Evolutionary conservation across 345 rosid species (phyloP).

Genomic region (Moricandia moricandioides): DNA sequence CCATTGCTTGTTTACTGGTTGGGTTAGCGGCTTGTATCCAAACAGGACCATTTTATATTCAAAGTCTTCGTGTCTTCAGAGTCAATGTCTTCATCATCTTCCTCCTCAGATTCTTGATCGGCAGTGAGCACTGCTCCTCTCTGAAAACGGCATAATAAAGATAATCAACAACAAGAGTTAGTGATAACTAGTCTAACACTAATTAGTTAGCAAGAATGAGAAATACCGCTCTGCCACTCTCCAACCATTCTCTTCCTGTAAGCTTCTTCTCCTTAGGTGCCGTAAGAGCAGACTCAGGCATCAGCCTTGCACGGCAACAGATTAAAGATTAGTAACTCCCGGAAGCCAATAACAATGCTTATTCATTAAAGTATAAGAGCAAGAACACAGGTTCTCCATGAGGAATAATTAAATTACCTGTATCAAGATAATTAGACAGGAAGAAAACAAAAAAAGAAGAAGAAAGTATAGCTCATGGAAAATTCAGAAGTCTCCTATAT

Average conservation of each 20-base stretch:
- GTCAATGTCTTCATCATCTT: conserved; percentile 78
- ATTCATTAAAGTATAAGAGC: not conserved
- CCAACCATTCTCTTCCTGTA: conserved; percentile 92
- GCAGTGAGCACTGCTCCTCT: conserved; percentile 59
- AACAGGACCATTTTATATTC: conserved; percentile 54
- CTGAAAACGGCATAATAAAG: conserved; percentile 41
- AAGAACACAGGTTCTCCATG: too few relatives aligned
- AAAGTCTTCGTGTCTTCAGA: conserved; percentile 85
- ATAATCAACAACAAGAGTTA: not conserved
- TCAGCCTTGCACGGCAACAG: conserved; percentile 47
- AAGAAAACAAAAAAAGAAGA: too few relatives aligned
- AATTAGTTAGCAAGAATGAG: not conserved
- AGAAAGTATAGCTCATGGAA: conserved; percentile 39
- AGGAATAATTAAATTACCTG: too few relatives aligned
- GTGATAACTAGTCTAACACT: not conserved
- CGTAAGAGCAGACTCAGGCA: conserved; percentile 84
- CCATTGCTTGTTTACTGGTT: not conserved
- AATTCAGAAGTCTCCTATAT: not conserved
- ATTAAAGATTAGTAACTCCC: conserved; percentile 3
- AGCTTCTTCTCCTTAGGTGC: conserved; percentile 82
- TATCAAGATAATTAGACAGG: too few relatives aligned
- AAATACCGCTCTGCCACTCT: conserved; percentile 77
- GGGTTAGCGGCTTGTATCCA: not conserved
- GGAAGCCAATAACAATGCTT: not conserved
- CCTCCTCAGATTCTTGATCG: conserved; percentile 61